Percentiles rank a stretch among this genome's conserved stretches.
phyloP scores from a whole-genome alignment of 1,284 basidiomycete genomes.

The Phellinidium pouzarii region DNA sequence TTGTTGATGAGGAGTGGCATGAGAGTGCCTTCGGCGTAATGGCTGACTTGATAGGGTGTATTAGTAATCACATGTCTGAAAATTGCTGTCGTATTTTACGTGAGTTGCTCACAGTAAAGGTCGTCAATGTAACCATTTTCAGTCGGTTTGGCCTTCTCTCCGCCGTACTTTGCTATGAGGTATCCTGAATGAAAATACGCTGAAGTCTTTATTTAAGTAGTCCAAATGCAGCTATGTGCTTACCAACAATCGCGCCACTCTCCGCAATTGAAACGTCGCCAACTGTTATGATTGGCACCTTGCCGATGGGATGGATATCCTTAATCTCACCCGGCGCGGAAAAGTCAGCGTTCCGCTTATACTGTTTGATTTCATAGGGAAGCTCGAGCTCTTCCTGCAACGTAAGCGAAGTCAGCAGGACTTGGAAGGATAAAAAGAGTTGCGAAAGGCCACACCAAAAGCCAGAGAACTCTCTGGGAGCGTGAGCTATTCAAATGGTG shows the following conservation, averaged over 20 bases:
- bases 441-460: slow-evolving; percentile 33
- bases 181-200: slow-evolving; percentile 30
- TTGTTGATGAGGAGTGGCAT: slow-evolving; percentile 32
- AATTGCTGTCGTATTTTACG: neutral
- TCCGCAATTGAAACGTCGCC: slow-evolving; percentile 38
- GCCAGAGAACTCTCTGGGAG: slow-evolving; percentile 47
- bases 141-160: slow-evolving; percentile 31
- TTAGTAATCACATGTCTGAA: neutral
- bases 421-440: neutral
- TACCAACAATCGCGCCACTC: slow-evolving; percentile 44
- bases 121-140: slow-evolving; percentile 35
- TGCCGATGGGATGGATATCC: slow-evolving; percentile 38
- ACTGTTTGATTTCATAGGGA: slow-evolving; percentile 42
- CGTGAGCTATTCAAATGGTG: slow-evolving; percentile 48
- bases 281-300: slow-evolving; percentile 43
- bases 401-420: neutral
- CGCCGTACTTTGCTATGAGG: slow-evolving; percentile 38
- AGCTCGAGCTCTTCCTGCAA: slow-evolving; percentile 43
- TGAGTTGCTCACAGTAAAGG: slow-evolving; percentile 32
- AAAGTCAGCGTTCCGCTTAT: slow-evolving; percentile 33
- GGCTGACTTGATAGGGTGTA: slow-evolving; percentile 32
- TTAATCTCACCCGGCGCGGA: slow-evolving; percentile 37
- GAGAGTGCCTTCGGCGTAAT: slow-evolving; percentile 36
- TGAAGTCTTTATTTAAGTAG: neutral
- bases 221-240: slow-evolving; percentile 13